A percentile compares a stretch with the other conserved stretches of the same genome.
phyloP scores from a whole-genome alignment of 2,329 filamentous ascomycete species.

The Pyricularia grisea region DNA sequence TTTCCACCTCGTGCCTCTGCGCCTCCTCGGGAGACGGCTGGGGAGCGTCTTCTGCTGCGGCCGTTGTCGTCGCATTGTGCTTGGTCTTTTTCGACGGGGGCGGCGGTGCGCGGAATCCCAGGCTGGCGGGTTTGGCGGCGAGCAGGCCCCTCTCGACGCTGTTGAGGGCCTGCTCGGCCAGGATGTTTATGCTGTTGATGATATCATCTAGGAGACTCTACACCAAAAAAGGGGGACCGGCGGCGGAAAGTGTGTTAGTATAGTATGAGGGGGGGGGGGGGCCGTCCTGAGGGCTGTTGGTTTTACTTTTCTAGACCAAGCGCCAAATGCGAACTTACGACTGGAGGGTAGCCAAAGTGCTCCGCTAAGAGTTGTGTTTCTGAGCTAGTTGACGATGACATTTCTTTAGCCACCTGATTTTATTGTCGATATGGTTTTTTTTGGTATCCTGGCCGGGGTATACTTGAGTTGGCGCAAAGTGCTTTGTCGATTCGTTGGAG shows the following conservation, averaged over 20 bases:
- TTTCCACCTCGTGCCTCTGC: conserved; percentile 66
- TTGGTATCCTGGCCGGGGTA: neutral
- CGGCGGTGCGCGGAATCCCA: conserved; percentile 63
- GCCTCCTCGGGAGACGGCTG: conserved; percentile 31
- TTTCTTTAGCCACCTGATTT: conserved; percentile 6
- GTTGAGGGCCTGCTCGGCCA: conserved; percentile 82
- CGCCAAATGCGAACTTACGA: conserved; percentile 49
- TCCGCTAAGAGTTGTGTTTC: conserved; percentile 74
- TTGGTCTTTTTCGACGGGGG: conserved; percentile 11
- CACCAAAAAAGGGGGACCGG: conserved; percentile 2
- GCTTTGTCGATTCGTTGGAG: neutral
- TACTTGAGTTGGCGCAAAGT: neutral
- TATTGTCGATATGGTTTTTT: neutral
- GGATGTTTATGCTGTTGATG: conserved; percentile 91
- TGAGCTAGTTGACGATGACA: conserved; percentile 22
- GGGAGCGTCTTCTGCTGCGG: conserved; percentile 1
- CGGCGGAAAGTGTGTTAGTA: neutral
- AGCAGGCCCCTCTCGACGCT: conserved; percentile 78
- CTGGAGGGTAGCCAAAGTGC: conserved; percentile 89
- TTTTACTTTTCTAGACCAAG: neutral
- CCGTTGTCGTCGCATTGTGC: conserved; percentile 6
- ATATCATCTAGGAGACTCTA: conserved; percentile 95
- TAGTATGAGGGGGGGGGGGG: no score
- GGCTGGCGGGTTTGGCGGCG: conserved; percentile 58
- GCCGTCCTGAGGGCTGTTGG: neutral